A percentile compares a stretch with the other conserved stretches of the same genome.
Conservation (phyloP, 768 basidiomycete species). For the Amanita phalloides region DNA sequence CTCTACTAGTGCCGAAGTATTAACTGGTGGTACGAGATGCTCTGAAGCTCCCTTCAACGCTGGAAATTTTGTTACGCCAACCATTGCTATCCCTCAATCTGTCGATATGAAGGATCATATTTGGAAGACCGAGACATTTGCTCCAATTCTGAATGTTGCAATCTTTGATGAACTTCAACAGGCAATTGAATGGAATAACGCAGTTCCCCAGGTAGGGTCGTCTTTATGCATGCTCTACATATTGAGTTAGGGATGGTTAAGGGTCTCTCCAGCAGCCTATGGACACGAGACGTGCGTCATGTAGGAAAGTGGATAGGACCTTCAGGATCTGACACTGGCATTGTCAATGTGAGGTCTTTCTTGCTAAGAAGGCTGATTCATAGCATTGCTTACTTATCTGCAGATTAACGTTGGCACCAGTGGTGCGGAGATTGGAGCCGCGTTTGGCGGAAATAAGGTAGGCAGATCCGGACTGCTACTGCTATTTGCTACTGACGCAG, state of each 20-base stretch:
- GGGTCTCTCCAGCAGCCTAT: constrained; percentile 86
- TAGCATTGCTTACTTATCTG: constrained; percentile 15
- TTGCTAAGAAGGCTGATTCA: constrained; percentile 44
- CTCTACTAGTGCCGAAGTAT: constrained; percentile 60
- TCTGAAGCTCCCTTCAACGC: constrained; percentile 35
- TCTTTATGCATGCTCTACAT: constrained; percentile 7
- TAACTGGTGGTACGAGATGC: constrained; percentile 61
- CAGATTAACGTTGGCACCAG: constrained; percentile 52
- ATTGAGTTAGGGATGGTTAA: constrained; percentile 14
- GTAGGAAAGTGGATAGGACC: constrained; percentile 92
- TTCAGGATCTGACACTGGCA: constrained; percentile 81
- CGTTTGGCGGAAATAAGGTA: constrained; percentile 93
- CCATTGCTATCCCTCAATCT: constrained; percentile 62
- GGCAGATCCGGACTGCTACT: constrained; percentile 13
- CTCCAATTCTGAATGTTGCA: constrained; percentile 80
- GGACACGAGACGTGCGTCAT: constrained; percentile 78
- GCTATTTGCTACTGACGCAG: not conserved
- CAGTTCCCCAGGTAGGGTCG: constrained; percentile 57
- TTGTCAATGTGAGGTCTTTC: constrained; percentile 59
- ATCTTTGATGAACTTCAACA: constrained; percentile 81
- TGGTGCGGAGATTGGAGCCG: constrained; percentile 61
- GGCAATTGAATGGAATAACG: constrained; percentile 86
- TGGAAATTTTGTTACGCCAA: constrained; percentile 88
- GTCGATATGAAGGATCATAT: constrained; percentile 41
- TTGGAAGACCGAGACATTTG: constrained; percentile 80